Evolutionary conservation across 352 stramenopile genomes (phyloP).

Genomic region (Phytophthora lateralis): DNA sequence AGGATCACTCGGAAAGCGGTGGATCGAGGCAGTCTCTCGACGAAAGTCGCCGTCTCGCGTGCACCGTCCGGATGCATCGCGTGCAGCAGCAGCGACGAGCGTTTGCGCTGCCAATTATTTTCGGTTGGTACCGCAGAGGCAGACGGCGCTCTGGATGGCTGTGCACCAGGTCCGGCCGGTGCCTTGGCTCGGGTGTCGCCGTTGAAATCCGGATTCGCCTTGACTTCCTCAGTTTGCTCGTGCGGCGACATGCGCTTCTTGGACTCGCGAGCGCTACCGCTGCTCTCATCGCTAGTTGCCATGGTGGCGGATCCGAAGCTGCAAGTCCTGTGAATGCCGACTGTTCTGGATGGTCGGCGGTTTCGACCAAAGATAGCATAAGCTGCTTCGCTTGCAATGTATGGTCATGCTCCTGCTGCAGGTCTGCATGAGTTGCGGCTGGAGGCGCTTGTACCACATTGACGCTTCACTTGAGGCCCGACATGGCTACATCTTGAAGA

Average conservation of each 20-base stretch:
- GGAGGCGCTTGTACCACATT: too few relatives aligned
- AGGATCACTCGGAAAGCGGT: constrained; percentile 38
- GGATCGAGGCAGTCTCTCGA: constrained; percentile 20
- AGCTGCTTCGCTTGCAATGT: too few relatives aligned
- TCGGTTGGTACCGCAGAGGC: constrained; percentile 8
- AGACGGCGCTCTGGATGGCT: constrained; percentile 6
- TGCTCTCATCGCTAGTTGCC: constrained; percentile 7
- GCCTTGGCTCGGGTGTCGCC: neutral
- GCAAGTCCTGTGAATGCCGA: constrained; percentile 1
- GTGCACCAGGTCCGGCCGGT: neutral
- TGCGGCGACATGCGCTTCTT: constrained; percentile 1
- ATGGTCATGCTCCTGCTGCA: neutral
- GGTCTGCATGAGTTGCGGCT: too few relatives aligned
- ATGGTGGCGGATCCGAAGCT: neutral
- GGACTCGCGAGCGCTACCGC: constrained; percentile 4
- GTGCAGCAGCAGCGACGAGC: constrained; percentile 27
- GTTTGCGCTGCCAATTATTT: constrained; percentile 24
- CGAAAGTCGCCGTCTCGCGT: constrained; percentile 19
- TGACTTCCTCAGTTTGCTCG: constrained; percentile 2
- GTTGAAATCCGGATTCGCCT: constrained; percentile 9
- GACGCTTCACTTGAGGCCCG: too few relatives aligned
- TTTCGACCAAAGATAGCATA: too few relatives aligned
- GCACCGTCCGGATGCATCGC: constrained; percentile 27
- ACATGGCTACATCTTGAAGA: neutral
- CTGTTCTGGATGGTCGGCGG: neutral